Evolutionary conservation across 2,329 filamentous ascomycete genomes (phyloP).

Genomic region (Fusarium verticillioides): DNA sequence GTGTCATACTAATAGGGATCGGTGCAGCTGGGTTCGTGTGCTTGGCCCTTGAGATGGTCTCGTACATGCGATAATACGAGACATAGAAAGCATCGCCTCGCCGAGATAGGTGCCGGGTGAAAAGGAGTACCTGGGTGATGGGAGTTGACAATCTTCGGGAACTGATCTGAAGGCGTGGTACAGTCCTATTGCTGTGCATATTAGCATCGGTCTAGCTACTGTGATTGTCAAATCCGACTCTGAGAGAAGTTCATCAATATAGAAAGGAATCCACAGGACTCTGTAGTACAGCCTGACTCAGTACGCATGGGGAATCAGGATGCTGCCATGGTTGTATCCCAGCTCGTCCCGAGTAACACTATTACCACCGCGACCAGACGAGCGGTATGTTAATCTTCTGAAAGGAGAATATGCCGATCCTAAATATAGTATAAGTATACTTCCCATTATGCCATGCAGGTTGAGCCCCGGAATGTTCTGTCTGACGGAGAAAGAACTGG

Average conservation of each 20-base stretch:
- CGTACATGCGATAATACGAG: not conserved
- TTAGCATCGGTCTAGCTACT: rapidly evolving
- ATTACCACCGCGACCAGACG: rapidly evolving
- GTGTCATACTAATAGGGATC: rapidly evolving
- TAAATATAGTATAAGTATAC: rapidly evolving
- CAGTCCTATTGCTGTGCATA: not conserved
- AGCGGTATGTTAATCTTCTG: not conserved
- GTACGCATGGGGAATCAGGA: not conserved
- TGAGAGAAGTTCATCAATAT: rapidly evolving
- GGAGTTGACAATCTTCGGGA: rapidly evolving
- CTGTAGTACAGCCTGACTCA: no score
- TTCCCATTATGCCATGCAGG: rapidly evolving
- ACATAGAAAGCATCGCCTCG: rapidly evolving
- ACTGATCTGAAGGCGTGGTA: rapidly evolving
- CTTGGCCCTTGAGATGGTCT: rapidly evolving
- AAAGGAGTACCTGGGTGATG: rapidly evolving
- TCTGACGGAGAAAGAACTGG: not conserved
- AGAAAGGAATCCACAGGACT: rapidly evolving
- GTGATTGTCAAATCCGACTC: rapidly evolving
- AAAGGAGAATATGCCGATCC: rapidly evolving
- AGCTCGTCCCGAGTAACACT: rapidly evolving
- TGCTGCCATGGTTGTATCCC: rapidly evolving
- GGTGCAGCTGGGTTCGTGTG: rapidly evolving
- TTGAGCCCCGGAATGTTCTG: not conserved
- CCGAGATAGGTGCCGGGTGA: rapidly evolving